Conservation (phyloP, 306 rosid genomes). For the Hippophae gyantsensis region DNA sequence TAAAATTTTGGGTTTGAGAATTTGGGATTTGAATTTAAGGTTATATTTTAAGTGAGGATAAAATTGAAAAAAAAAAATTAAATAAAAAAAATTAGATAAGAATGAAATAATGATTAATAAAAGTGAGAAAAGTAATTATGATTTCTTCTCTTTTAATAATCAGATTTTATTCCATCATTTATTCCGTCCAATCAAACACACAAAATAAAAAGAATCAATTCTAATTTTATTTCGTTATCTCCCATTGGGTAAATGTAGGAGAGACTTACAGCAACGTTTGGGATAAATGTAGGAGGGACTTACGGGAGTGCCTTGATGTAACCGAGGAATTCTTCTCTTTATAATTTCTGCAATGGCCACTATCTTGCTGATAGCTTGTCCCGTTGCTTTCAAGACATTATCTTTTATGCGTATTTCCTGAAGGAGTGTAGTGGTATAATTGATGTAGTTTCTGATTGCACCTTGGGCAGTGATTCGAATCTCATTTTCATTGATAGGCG, state of each 20-base stretch:
- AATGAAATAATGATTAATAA: too few relatives aligned
- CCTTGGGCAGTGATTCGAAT: constrained; percentile 94
- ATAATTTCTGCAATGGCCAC: constrained; percentile 88
- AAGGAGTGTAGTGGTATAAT: constrained; percentile 76
- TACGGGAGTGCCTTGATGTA: constrained; percentile 87
- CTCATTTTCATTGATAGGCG: constrained; percentile 79
- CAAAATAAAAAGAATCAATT: too few relatives aligned
- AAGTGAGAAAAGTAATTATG: too few relatives aligned
- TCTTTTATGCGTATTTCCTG: constrained; percentile 80
- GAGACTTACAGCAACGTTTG: too few relatives aligned
- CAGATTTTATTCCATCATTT: constrained; percentile 35
- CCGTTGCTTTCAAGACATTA: constrained; percentile 96
- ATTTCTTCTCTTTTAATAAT: too few relatives aligned
- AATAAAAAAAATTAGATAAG: too few relatives aligned
- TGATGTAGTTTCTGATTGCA: constrained; percentile 93
- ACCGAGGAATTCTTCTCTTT: constrained; percentile 63
- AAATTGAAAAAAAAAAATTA: too few relatives aligned
- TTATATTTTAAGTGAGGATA: too few relatives aligned
- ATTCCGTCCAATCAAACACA: constrained; percentile 81
- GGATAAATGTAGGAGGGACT: too few relatives aligned
- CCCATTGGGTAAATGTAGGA: background rate
- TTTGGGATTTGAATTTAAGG: too few relatives aligned
- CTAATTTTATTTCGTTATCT: too few relatives aligned
- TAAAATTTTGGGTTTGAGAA: too few relatives aligned
- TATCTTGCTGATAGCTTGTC: constrained; percentile 96